Conservation (phyloP, 2,329 filamentous ascomycete genomes). For the Xylariaceae sp. region DNA sequence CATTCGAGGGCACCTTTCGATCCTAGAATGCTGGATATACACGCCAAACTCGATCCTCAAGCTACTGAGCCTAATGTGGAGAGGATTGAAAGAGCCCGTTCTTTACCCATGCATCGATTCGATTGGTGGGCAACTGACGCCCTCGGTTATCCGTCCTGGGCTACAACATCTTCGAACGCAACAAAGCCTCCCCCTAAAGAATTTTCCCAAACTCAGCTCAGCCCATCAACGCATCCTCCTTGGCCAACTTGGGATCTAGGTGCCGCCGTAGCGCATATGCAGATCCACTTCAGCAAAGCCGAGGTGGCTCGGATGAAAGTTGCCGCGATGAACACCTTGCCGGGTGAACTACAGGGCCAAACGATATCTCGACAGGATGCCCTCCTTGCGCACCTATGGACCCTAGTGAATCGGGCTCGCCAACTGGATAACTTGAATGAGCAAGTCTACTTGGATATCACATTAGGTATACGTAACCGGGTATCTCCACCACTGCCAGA, state of each 20-base stretch:
- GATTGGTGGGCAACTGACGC: constrained; percentile 53
- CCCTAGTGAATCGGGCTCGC: constrained; percentile 51
- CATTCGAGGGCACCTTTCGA: constrained; percentile 43
- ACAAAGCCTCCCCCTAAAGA: constrained; percentile 38
- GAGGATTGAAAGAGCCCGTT: constrained; percentile 40
- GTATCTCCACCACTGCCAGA: constrained; percentile 49
- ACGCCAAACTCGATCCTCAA: constrained; percentile 38
- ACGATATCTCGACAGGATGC: constrained; percentile 51
- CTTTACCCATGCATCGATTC: constrained; percentile 53
- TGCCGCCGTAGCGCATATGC: constrained; percentile 41
- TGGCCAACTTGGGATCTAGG: constrained; percentile 52
- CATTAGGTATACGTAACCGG: constrained; percentile 49
- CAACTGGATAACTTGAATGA: constrained; percentile 34
- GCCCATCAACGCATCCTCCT: constrained; percentile 44
- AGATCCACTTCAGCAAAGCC: constrained; percentile 47
- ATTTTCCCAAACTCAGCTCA: constrained; percentile 28
- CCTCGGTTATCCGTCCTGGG: constrained; percentile 41
- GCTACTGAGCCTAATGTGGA: constrained; percentile 35
- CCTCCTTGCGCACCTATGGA: constrained; percentile 55
- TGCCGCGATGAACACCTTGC: constrained; percentile 23
- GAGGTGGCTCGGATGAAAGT: constrained; percentile 47
- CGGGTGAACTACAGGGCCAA: constrained; percentile 16
- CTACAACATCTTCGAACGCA: constrained; percentile 34
- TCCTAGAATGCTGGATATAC: constrained; percentile 48
- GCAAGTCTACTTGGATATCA: constrained; percentile 49